Conservation (phyloP, 176 grass and related monocot genomes). For the Aegilops tauschii region DNA sequence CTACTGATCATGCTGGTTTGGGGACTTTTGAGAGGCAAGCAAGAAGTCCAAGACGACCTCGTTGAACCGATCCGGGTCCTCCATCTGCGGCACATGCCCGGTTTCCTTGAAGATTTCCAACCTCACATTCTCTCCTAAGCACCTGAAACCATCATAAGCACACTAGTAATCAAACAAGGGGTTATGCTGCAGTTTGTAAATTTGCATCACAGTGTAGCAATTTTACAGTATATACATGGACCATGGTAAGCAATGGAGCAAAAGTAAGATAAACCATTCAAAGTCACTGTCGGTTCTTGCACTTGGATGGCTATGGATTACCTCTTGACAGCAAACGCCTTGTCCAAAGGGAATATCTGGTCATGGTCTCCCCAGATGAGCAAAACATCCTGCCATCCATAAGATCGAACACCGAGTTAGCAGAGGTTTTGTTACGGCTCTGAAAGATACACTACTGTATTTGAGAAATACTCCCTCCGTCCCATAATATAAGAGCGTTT, state of each 20-base stretch:
- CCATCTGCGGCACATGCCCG: constrained; percentile 62
- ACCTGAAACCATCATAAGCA: constrained; percentile 4
- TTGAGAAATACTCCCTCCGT: too few species aligned
- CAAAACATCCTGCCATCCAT: constrained; percentile 47
- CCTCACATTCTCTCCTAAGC: constrained; percentile 50
- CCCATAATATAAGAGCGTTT: too few species aligned
- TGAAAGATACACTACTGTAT: neutral
- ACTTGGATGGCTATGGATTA: neutral
- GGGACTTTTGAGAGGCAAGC: constrained; percentile 10
- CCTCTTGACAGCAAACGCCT: constrained; percentile 60
- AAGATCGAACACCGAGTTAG: neutral
- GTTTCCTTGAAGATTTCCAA: constrained; percentile 52
- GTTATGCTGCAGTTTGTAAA: neutral
- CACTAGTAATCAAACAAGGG: neutral
- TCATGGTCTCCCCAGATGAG: constrained; percentile 76
- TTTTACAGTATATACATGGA: neutral
- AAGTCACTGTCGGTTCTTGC: neutral
- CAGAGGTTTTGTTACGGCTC: neutral
- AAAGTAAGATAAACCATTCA: neutral
- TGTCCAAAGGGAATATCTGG: constrained; percentile 65
- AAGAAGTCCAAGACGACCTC: constrained; percentile 60
- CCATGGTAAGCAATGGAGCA: neutral
- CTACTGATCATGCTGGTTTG: neutral
- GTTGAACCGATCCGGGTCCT: constrained; percentile 68
- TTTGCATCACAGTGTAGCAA: neutral